These are phyloP conservation scores for Patellifolia procumbens DNA, from an alignment of 179 eudicot species.

Conservation along the genomic window DNA sequence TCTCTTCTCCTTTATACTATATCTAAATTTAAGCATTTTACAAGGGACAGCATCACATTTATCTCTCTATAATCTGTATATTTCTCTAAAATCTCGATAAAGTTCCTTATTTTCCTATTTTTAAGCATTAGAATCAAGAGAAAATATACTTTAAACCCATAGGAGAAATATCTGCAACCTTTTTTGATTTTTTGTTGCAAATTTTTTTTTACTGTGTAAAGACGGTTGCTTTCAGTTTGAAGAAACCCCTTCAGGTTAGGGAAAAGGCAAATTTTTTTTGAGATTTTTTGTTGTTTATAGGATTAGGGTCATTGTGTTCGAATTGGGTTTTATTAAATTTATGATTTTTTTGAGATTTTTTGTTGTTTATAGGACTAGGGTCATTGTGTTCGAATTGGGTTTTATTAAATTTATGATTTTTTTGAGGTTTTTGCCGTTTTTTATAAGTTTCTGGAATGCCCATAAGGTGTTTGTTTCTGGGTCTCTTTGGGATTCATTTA, in stretches of 20 bases:
- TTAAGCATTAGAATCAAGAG: conserved; percentile 11
- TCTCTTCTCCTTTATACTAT: conserved; percentile 6
- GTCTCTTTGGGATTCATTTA: not conserved
- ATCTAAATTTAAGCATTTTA: conserved; percentile 12
- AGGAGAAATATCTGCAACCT: conserved; percentile 12
- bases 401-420: conserved; percentile 20
- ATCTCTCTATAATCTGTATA: conserved; percentile 22
- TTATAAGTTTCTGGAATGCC: conserved; percentile 22
- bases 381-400: conserved; percentile 14
- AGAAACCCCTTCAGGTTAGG: conserved; percentile 29
- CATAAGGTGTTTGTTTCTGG: conserved; percentile 34
- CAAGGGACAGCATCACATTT: conserved; percentile 19
- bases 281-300: not conserved
- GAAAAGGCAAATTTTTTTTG: conserved; percentile 1
- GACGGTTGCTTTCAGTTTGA: conserved; percentile 13
- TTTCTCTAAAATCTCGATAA: not conserved
- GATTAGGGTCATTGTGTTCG: not conserved
- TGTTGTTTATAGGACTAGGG: not conserved
- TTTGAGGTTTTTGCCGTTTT: not conserved
- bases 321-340: conserved; percentile 27
- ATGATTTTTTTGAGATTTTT: not conserved
- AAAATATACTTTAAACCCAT: conserved; percentile 6
- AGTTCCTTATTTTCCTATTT: conserved; percentile 14
- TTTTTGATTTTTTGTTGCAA: conserved; percentile 15
- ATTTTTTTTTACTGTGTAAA: conserved; percentile 17